Conservation (phyloP, 164 flowering plant species). For the Nymphaea colorata region DNA sequence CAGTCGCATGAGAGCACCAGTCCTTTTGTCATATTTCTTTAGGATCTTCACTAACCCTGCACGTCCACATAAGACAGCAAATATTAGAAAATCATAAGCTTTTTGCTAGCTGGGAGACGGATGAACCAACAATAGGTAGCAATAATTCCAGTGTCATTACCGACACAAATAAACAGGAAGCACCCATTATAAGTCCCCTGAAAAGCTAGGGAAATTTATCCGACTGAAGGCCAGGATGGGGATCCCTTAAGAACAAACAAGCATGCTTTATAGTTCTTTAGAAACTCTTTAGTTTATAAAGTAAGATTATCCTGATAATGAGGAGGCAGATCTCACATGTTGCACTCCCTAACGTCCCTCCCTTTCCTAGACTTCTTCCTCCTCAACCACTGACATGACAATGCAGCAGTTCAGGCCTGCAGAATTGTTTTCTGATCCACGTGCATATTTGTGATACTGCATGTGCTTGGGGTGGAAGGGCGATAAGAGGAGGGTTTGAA, state of each 20-base stretch:
- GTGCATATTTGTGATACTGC: too few relatives aligned
- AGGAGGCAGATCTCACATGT: too few relatives aligned
- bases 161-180: background rate
- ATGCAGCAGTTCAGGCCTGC: too few relatives aligned
- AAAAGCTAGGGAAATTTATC: background rate
- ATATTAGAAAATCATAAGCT: background rate
- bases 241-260: background rate
- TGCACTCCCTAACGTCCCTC: too few relatives aligned
- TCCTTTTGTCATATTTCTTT: conserved; percentile 86
- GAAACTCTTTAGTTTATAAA: background rate
- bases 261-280: too few relatives aligned
- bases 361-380: too few relatives aligned
- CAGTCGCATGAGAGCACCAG: conserved; percentile 56
- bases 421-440: too few relatives aligned
- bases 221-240: background rate
- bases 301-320: too few relatives aligned
- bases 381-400: too few relatives aligned
- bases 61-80: background rate
- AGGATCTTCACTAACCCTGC: conserved; percentile 69
- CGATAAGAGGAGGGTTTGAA: too few relatives aligned
- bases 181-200: background rate
- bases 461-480: too few relatives aligned
- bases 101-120: background rate
- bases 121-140: background rate
- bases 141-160: background rate